Base-by-base conservation (phyloP, 371 early-diverging fungal species). In the Fennellomyces sp. region DNA sequence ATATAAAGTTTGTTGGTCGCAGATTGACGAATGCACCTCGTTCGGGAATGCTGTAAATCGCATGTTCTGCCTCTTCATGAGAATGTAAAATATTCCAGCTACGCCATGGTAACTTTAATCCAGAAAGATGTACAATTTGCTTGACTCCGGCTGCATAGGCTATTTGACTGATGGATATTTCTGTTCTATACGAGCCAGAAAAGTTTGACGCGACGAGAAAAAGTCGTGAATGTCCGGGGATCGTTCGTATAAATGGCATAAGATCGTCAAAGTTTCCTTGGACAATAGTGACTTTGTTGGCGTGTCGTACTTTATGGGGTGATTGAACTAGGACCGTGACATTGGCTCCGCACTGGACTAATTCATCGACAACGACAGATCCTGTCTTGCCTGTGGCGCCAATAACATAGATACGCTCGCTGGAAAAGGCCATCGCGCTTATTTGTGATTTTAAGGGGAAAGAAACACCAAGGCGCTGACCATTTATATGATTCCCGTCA, bases 331-430 rank as follows among this genome's bases (percentile, higher is more conserved):
- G 59, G 1, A 69, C 19, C 2, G 75, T 75, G 3, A 67, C 54
- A 1, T 47, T 19, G 1, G 53, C 56, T 2, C 51, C 45, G 2
- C 63, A 54, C 8, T 47, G 52, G 5, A 66, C 29, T 1, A 76
- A 53, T 13, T 63, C 63, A 13, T 48, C 13, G 0, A 68, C 69
- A 21, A 47, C 25, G 5, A 38, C 52, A 3, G 29, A 23, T 11
- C 73, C 76, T 55, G 68, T 58, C n/a, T 70, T 62, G 28, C 73
- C 76, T 15, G 76, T 70, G 17, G 62, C 73, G 4, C 76, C 73
- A 25, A 76, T 19, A 23, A 76, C 41, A 41, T 61, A 72, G 3
- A 72, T 51, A 2, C 59, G 58, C 29, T 70, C 66, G 35, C 13
- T 13, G 35, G 35, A n/a, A n/a, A n/a, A n/a, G n/a, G n/a, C n/a